Percentiles rank a stretch among this genome's conserved stretches.
These are phyloP conservation scores for Penstemon newberryi DNA, from an alignment of 257 asterid genomes.

Conservation along the genomic window DNA sequence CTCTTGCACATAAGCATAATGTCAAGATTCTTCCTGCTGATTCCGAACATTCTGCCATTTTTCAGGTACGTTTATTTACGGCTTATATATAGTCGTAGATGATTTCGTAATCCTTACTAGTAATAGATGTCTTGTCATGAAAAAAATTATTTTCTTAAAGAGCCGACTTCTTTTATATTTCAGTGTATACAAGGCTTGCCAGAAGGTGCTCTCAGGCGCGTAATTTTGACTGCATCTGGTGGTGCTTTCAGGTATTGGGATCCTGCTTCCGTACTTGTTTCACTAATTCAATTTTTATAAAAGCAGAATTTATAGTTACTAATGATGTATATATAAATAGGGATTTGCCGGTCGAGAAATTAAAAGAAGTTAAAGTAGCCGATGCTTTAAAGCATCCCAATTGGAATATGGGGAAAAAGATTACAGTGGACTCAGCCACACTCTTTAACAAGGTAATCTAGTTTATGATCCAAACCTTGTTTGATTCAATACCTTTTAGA, in stretches of 20 bases:
- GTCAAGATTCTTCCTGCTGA: conserved; percentile 99
- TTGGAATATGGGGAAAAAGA: conserved; percentile 99
- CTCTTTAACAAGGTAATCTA: conserved; percentile 85
- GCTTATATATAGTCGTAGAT: too few relatives aligned
- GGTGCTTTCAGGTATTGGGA: conserved; percentile 82
- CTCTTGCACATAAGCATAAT: conserved; percentile 92
- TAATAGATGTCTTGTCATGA: too few relatives aligned
- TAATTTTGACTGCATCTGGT: conserved; percentile 95
- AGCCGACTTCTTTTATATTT: neutral
- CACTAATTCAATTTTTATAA: too few relatives aligned
- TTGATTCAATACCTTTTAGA: neutral
- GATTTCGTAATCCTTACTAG: too few relatives aligned
- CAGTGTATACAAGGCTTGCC: conserved; percentile 99
- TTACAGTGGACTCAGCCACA: conserved; percentile 98
- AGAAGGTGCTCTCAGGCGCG: conserved; percentile 91
- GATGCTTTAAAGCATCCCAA: conserved; percentile 99
- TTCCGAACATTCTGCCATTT: conserved; percentile 98
- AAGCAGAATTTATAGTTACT: neutral
- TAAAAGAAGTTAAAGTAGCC: conserved; percentile 94
- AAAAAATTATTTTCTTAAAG: neutral
- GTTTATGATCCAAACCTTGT: too few relatives aligned
- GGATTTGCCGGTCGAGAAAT: conserved; percentile 90
- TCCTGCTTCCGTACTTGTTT: neutral
- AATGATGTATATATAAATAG: conserved; percentile 35
- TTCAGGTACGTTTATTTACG: conserved; percentile 55